These are phyloP conservation scores for Diaporthe humulicola DNA, from an alignment of 2,329 filamentous ascomycete species.

Conservation along the genomic window DNA sequence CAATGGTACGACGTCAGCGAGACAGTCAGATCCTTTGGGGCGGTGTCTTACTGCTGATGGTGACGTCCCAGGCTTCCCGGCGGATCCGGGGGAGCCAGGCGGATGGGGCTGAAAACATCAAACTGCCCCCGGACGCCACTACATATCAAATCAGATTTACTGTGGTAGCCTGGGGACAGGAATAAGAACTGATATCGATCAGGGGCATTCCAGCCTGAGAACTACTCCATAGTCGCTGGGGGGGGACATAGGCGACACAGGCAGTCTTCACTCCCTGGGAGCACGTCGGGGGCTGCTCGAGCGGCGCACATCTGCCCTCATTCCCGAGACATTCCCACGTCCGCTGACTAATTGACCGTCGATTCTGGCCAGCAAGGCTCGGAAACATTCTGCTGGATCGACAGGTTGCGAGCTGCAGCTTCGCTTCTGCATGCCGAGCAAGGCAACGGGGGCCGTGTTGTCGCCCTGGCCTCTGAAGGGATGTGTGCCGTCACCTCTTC, in stretches of 20 bases:
- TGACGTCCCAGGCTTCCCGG: conserved; percentile 6
- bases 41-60: conserved; percentile 17
- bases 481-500: not conserved
- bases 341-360: no score
- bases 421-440: not conserved
- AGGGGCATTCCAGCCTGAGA: no score
- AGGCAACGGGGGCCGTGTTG: no score
- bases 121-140: not conserved
- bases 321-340: conserved; percentile 1
- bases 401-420: not conserved
- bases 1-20: conserved; percentile 8
- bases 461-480: no score
- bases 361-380: not conserved
- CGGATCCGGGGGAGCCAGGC: not conserved
- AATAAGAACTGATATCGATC: not conserved
- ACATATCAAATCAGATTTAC: not conserved
- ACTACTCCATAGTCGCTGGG: no score
- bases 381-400: not conserved
- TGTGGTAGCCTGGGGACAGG: not conserved
- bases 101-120: not conserved
- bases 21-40: conserved; percentile 22
- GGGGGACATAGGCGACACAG: no score
- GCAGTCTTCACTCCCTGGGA: no score
- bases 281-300: not conserved
- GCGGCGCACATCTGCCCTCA: not conserved